Percentiles rank a stretch among this genome's conserved stretches.
Conservation (phyloP, 768 basidiomycete genomes). For the Boletus insuetus region DNA sequence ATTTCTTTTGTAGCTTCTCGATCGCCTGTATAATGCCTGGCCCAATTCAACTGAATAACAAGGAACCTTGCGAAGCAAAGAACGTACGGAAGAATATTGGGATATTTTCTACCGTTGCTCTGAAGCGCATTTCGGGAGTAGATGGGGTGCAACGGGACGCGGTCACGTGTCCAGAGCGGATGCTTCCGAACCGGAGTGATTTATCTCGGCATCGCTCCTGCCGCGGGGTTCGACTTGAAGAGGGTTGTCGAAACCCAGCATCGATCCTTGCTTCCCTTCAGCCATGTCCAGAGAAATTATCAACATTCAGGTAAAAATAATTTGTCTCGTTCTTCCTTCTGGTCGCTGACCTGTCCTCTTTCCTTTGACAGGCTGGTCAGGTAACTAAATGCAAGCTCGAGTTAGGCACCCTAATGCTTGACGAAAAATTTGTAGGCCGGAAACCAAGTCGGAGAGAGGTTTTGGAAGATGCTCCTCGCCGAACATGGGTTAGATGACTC, state of each 20-base stretch:
- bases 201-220: conserved; percentile 6
- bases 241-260: conserved; percentile 4
- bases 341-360: conserved; percentile 6
- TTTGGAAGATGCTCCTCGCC: conserved; percentile 85
- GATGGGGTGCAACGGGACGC: conserved; percentile 3
- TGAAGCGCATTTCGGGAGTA: conserved; percentile 51
- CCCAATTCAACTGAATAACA: background rate
- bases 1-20: conserved; percentile 82
- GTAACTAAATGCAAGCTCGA: conserved; percentile 34
- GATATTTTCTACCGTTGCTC: conserved; percentile 57
- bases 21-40: conserved; percentile 77
- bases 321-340: background rate
- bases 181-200: conserved; percentile 13
- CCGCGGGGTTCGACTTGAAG: conserved; percentile 6
- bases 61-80: background rate
- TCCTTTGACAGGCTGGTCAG: conserved; percentile 59
- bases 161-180: conserved; percentile 25
- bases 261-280: conserved; percentile 16
- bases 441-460: conserved; percentile 79
- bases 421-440: conserved; percentile 48
- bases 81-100: conserved; percentile 52
- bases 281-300: conserved; percentile 77
- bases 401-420: conserved; percentile 15
- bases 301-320: conserved; percentile 63
- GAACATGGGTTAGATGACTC: conserved; percentile 79